Conservation (phyloP, 2,329 filamentous ascomycete species). For the Stromatinia cepivora region DNA sequence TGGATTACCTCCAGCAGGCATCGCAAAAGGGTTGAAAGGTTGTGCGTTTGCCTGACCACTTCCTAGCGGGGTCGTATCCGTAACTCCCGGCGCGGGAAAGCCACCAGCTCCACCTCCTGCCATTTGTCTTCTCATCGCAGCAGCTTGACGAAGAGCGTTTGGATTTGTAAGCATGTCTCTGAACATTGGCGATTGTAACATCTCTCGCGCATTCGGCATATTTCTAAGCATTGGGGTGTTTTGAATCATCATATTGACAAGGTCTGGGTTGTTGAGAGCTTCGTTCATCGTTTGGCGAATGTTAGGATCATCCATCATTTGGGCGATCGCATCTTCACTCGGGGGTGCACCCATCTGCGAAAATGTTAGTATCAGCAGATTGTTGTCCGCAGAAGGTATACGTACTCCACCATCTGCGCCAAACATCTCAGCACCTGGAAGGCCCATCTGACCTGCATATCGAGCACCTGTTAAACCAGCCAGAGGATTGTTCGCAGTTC, state of each 20-base stretch:
- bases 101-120: slow-evolving; percentile 53
- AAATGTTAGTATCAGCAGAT: slow-evolving; percentile 31
- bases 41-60: slow-evolving; percentile 29
- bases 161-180: slow-evolving; percentile 93
- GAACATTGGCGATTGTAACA: slow-evolving; percentile 86
- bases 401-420: slow-evolving; percentile 91
- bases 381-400: slow-evolving; percentile 34
- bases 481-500: slow-evolving; percentile 83
- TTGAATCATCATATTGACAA: slow-evolving; percentile 93
- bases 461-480: slow-evolving; percentile 88
- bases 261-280: slow-evolving; percentile 89
- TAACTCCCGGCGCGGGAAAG: slow-evolving; percentile 90
- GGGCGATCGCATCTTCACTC: slow-evolving; percentile 75
- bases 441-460: slow-evolving; percentile 86
- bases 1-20: slow-evolving; percentile 51
- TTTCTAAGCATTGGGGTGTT: slow-evolving; percentile 80
- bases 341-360: slow-evolving; percentile 84
- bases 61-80: slow-evolving; percentile 70
- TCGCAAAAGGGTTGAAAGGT: slow-evolving; percentile 36
- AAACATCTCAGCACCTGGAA: slow-evolving; percentile 86
- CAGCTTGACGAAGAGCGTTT: slow-evolving; percentile 75
- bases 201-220: slow-evolving; percentile 72
- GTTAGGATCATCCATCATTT: slow-evolving; percentile 85
- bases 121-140: slow-evolving; percentile 77
- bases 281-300: slow-evolving; percentile 88